Evolutionary conservation across 768 basidiomycete species (phyloP).

Genomic region (Pholiota microspora): DNA sequence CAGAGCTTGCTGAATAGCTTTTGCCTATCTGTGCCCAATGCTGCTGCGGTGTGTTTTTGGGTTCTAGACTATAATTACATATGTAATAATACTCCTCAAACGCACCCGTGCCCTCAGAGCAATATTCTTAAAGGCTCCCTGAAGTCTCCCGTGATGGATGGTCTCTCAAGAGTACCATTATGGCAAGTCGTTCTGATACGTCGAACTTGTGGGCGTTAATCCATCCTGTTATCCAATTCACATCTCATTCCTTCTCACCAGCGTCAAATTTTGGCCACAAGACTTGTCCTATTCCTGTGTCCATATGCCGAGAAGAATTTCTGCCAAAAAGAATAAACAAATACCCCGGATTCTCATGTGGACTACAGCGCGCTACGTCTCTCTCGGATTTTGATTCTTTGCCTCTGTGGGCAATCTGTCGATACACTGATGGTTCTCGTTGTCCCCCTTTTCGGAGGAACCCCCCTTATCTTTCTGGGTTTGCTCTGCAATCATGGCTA

Average conservation of each 20-base stretch:
- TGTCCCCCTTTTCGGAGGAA: neutral
- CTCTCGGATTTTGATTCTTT: neutral
- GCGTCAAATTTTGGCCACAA: neutral
- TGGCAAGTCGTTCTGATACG: neutral
- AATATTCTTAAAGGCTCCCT: neutral
- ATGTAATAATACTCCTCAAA: conserved; percentile 7
- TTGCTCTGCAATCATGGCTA: neutral
- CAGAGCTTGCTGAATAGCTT: neutral
- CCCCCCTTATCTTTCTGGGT: neutral
- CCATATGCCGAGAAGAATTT: neutral
- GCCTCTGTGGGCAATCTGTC: neutral
- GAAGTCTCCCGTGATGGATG: neutral
- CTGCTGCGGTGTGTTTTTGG: conserved; percentile 3
- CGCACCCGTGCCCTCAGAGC: neutral
- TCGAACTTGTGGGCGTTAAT: neutral
- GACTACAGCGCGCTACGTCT: neutral
- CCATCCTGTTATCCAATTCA: neutral
- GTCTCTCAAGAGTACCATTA: neutral
- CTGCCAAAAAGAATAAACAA: neutral
- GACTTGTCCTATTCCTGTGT: neutral
- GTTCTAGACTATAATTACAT: conserved; percentile 8
- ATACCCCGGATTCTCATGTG: neutral
- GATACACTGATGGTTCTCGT: neutral
- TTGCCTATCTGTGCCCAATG: neutral
- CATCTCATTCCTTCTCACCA: neutral